Evolutionary conservation across 352 stramenopile species (phyloP).

Genomic region (Pythium utonaiense): DNA sequence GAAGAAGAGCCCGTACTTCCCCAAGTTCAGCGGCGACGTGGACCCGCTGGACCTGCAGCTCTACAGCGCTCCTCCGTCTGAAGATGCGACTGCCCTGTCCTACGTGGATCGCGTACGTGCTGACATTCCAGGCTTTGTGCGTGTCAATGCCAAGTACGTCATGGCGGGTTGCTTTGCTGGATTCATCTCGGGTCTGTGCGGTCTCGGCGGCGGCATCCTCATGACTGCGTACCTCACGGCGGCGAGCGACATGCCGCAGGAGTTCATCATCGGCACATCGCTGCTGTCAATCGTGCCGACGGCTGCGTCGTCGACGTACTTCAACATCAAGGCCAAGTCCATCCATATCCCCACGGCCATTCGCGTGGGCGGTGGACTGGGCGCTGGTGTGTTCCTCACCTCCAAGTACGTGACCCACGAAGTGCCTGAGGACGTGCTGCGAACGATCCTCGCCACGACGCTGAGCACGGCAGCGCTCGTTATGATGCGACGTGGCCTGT

Average conservation of each 20-base stretch:
- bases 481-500: conserved; percentile 77
- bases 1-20: conserved; percentile 76
- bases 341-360: conserved; percentile 73
- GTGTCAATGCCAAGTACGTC: conserved; percentile 76
- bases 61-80: conserved; percentile 32
- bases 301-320: conserved; percentile 72
- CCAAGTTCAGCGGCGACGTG: conserved; percentile 56
- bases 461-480: conserved; percentile 66
- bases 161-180: conserved; percentile 62
- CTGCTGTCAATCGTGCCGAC: conserved; percentile 80
- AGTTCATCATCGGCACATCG: conserved; percentile 80
- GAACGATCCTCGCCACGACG: conserved; percentile 66
- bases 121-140: conserved; percentile 43
- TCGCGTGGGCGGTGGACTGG: conserved; percentile 62
- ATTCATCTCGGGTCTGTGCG: conserved; percentile 83
- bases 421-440: conserved; percentile 69
- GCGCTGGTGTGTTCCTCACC: conserved; percentile 62
- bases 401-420: conserved; percentile 84
- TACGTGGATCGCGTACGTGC: conserved; percentile 44
- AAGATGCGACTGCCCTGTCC: conserved; percentile 1
- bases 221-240: conserved; percentile 86
- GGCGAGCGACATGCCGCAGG: conserved; percentile 83
- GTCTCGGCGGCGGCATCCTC: conserved; percentile 77
- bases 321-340: conserved; percentile 74
- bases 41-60: conserved; percentile 77